Percentiles rank a stretch among this genome's conserved stretches.
phyloP scores from a whole-genome alignment of 139 green algal genomes.

The Chlorella sp. region DNA sequence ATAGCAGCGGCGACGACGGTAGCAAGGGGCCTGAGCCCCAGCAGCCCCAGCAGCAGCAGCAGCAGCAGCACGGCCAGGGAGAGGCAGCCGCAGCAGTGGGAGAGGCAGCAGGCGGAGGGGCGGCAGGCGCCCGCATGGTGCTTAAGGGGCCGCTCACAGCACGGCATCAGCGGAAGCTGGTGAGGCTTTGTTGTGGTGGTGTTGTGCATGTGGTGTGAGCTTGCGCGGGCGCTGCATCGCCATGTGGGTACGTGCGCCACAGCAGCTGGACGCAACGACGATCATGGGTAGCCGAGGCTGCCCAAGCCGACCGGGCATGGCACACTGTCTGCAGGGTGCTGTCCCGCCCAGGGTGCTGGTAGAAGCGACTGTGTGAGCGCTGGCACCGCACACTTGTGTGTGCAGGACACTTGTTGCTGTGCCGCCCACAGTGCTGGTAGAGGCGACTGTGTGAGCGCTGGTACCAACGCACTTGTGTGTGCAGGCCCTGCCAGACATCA shows the following conservation, averaged over 20 bases:
- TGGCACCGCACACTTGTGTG: background rate
- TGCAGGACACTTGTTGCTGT: background rate
- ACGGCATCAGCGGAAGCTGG: constrained; percentile 37
- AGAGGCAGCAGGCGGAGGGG: background rate
- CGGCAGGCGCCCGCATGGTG: background rate
- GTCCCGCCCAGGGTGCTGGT: background rate
- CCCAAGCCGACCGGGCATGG: background rate
- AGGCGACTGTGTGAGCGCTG: too few relatives aligned
- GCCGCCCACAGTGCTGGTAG: background rate
- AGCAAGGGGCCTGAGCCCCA: too few relatives aligned
- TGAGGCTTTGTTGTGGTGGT: background rate
- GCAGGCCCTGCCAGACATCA: constrained; percentile 7
- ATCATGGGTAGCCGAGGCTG: background rate
- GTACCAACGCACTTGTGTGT: background rate
- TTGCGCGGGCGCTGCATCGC: background rate
- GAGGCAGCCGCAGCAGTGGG: background rate
- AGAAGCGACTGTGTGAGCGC: background rate
- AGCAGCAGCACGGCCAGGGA: background rate
- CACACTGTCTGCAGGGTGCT: too few relatives aligned
- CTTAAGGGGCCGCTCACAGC: constrained; percentile 39
- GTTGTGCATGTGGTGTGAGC: constrained; percentile 7
- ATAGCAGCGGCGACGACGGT: too few relatives aligned
- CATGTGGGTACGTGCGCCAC: background rate
- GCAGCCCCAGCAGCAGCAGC: background rate
- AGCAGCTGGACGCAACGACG: background rate